Conservation (phyloP, 1,284 basidiomycete genomes). For the Peniophora sp. region DNA sequence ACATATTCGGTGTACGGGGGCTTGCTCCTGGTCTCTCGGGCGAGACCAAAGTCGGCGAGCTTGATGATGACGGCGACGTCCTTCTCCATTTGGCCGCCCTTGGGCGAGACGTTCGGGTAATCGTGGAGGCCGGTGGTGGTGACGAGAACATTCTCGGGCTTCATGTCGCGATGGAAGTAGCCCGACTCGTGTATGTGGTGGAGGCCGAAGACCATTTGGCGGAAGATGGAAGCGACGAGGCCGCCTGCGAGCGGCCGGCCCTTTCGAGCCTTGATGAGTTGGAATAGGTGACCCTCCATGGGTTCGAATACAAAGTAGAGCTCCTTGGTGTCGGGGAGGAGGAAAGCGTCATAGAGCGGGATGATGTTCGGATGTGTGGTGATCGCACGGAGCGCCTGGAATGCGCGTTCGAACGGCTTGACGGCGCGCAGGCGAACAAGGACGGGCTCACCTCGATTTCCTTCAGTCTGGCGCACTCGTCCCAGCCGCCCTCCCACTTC, state of each 20-base stretch:
- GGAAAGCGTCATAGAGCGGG: slow-evolving; percentile 97
- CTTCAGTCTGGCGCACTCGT: slow-evolving; percentile 91
- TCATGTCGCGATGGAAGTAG: slow-evolving; percentile 99
- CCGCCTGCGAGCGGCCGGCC: slow-evolving; percentile 92
- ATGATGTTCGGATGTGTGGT: slow-evolving; percentile 97
- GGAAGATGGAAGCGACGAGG: slow-evolving; percentile 91
- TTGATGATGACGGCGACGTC: slow-evolving; percentile 98
- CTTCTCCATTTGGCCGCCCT: slow-evolving; percentile 63
- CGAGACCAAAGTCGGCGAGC: slow-evolving; percentile 97
- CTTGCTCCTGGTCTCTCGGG: slow-evolving; percentile 79
- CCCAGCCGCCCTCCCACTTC: slow-evolving; percentile 95
- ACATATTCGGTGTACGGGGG: slow-evolving; percentile 99
- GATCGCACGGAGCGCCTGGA: slow-evolving; percentile 87
- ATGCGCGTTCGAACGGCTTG: slow-evolving; percentile 8
- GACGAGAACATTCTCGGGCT: slow-evolving; percentile 99
- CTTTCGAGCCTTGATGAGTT: slow-evolving; percentile 96
- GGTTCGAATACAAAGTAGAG: slow-evolving; percentile 99
- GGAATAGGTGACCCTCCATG: slow-evolving; percentile 99
- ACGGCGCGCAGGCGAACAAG: slow-evolving; percentile 13
- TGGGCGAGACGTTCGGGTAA: slow-evolving; percentile 75
- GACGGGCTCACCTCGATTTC: slow-evolving; percentile 89
- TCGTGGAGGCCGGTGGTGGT: slow-evolving; percentile 97
- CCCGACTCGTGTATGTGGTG: slow-evolving; percentile 89
- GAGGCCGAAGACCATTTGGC: slow-evolving; percentile 86
- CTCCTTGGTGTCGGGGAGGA: slow-evolving; percentile 87